phyloP scores from a whole-genome alignment of 1,139 yeast genomes.

The Keqinozyma sinolaborantium region DNA sequence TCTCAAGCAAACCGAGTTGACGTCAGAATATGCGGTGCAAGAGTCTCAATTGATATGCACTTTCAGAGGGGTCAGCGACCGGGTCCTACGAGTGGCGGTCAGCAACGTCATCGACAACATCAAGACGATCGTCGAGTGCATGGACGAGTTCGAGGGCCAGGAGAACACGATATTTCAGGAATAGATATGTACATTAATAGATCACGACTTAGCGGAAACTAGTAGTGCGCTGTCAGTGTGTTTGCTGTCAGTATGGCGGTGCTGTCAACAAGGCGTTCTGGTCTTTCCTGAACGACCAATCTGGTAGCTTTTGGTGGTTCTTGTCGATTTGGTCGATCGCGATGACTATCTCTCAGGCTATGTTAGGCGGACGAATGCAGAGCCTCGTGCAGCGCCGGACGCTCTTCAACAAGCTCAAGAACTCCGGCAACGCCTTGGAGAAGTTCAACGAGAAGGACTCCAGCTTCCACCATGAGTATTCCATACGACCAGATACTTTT shows the following conservation, averaged over 20 bases:
- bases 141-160: conserved; percentile 56
- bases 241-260: too few relatives aligned
- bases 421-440: conserved; percentile 8
- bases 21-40: conserved; percentile 35
- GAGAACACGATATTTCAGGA: conserved; percentile 16
- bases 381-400: not conserved
- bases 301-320: too few relatives aligned
- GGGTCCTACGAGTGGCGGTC: conserved; percentile 68
- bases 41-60: conserved; percentile 30
- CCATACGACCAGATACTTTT: conserved; percentile 46
- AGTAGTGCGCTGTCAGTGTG: too few relatives aligned
- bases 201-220: too few relatives aligned
- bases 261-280: too few relatives aligned
- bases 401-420: conserved; percentile 1
- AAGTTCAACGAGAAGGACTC: conserved; percentile 17
- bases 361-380: too few relatives aligned
- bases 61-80: conserved; percentile 56
- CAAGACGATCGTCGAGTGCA: conserved; percentile 62
- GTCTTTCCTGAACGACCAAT: too few relatives aligned
- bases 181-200: conserved; percentile 1
- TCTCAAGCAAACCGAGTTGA: conserved; percentile 57
- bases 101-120: conserved; percentile 64
- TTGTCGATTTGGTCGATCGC: too few relatives aligned
- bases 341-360: not conserved
- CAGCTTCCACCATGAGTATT: conserved; percentile 40